A percentile compares a stretch with the other conserved stretches of the same genome.
These are phyloP conservation scores for Sporothrix protearum DNA, from an alignment of 2,329 filamentous ascomycete species.

Conservation along the genomic window DNA sequence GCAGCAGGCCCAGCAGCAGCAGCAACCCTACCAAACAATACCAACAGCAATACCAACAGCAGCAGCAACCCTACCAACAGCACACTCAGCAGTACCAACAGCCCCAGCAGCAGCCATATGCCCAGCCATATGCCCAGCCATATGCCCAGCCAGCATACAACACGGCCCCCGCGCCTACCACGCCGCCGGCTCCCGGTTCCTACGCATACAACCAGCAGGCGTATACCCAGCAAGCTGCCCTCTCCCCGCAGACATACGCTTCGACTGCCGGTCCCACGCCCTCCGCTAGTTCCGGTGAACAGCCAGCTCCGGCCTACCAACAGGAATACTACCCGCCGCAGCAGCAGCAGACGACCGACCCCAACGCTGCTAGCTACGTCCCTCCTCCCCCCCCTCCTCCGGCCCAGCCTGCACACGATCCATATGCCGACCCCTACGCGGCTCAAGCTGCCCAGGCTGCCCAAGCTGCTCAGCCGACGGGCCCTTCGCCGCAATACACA, in stretches of 20 bases:
- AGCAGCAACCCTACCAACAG: neutral
- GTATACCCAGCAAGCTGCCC: neutral
- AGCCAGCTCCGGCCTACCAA: neutral
- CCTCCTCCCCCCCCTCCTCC: neutral
- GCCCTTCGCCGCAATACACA: neutral
- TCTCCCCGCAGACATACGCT: neutral
- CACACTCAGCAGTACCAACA: neutral
- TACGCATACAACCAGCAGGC: conserved; percentile 13
- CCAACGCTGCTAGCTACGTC: neutral
- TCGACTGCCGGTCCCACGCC: neutral
- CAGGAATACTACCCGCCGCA: conserved; percentile 10
- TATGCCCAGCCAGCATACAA: neutral
- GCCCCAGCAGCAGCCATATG: too few relatives aligned
- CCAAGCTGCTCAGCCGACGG: neutral
- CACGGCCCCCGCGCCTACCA: neutral
- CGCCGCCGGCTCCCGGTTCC: neutral
- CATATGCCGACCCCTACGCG: neutral
- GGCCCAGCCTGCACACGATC: neutral
- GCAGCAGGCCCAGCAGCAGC: neutral
- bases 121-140: neutral
- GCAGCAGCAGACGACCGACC: neutral
- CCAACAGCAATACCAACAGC: neutral
- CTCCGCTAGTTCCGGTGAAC: neutral
- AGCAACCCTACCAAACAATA: neutral
- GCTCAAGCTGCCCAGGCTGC: neutral